Evolutionary conservation across 805 yeast species (phyloP).

Genomic region (Lipomyces spencermartinsiae): DNA sequence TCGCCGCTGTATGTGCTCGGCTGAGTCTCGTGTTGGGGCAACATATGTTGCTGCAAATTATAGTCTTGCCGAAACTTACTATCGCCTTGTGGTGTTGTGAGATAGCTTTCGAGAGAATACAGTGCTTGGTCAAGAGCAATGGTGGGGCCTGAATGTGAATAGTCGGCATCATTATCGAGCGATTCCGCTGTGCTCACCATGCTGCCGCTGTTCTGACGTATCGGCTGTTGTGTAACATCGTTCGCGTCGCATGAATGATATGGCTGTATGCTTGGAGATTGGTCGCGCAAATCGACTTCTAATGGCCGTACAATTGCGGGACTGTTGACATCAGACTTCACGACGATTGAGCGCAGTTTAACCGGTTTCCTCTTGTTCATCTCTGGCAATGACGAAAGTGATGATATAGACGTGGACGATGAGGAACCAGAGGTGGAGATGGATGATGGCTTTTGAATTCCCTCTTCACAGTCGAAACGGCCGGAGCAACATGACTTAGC

Average conservation of each 20-base stretch:
- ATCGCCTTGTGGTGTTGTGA: slow-evolving; percentile 1
- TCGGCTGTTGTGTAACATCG: neutral
- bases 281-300: neutral
- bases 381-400: slow-evolving; percentile 1
- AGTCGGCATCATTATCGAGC: slow-evolving; percentile 3
- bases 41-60: neutral
- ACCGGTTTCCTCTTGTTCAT: slow-evolving; percentile 12
- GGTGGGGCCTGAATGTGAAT: slow-evolving; percentile 15
- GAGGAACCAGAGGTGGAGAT: neutral
- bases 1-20: neutral
- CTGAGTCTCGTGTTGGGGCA: neutral
- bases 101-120: slow-evolving; percentile 27
- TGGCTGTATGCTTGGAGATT: neutral
- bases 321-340: slow-evolving; percentile 21
- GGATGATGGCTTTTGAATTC: neutral
- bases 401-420: neutral
- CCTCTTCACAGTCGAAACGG: neutral
- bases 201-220: neutral
- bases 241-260: neutral
- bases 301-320: slow-evolving; percentile 26
- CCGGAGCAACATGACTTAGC: neutral
- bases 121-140: slow-evolving; percentile 30
- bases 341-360: slow-evolving; percentile 29
- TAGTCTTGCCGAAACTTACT: neutral
- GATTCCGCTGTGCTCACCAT: neutral